Conservation (phyloP, 768 basidiomycete genomes). For the Macrocybe gigantea region DNA sequence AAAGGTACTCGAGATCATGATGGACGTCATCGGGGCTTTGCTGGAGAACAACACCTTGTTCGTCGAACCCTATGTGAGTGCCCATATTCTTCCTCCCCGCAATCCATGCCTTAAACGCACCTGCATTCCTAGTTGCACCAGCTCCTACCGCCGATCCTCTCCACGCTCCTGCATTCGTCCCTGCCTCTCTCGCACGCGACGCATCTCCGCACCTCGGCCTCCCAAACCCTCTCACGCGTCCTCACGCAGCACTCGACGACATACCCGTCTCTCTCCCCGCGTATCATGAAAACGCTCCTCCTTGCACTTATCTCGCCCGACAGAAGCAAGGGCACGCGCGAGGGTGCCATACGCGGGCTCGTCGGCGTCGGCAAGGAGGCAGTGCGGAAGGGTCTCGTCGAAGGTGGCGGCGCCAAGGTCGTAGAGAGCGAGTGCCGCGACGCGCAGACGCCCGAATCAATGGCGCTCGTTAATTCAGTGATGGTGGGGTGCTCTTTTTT, state of each 20-base stretch:
- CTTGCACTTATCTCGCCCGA: constrained; percentile 72
- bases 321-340: constrained; percentile 75
- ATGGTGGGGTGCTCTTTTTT: constrained; percentile 38
- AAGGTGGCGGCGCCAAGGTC: constrained; percentile 72
- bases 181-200: constrained; percentile 69
- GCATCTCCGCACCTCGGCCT: constrained; percentile 72
- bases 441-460: constrained; percentile 26
- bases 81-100: not conserved
- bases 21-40: constrained; percentile 82
- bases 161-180: constrained; percentile 82
- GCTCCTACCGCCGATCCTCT: constrained; percentile 89
- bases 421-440: constrained; percentile 60
- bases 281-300: constrained; percentile 91
- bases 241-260: constrained; percentile 82
- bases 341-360: constrained; percentile 86
- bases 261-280: constrained; percentile 80
- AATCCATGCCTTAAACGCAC: constrained; percentile 1
- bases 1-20: constrained; percentile 66
- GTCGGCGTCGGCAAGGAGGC: constrained; percentile 83
- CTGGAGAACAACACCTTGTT: constrained; percentile 86
- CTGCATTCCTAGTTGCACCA: constrained; percentile 71
- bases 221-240: constrained; percentile 79
- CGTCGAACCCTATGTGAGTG: constrained; percentile 90
- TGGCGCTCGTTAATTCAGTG: constrained; percentile 48
- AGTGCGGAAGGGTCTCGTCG: constrained; percentile 74